A percentile compares a stretch with the other conserved stretches of the same genome.
These are phyloP conservation scores for Osmozyma mogii DNA, from an alignment of 805 yeast genomes.

Conservation along the genomic window DNA sequence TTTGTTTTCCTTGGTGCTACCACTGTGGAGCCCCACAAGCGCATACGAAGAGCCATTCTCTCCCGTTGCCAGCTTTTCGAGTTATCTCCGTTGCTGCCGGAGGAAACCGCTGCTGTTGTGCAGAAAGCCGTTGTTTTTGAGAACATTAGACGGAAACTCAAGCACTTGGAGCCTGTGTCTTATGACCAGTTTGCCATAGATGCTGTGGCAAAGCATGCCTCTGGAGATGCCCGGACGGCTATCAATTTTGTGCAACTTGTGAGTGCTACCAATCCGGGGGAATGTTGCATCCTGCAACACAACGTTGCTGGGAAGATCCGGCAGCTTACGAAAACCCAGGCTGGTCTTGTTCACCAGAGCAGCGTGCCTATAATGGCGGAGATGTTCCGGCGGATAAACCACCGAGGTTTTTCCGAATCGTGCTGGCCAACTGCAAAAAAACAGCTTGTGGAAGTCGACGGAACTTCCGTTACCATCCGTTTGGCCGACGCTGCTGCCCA, in stretches of 20 bases:
- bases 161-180: slow-evolving; percentile 7
- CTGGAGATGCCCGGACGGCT: slow-evolving; percentile 29
- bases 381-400: slow-evolving; percentile 10
- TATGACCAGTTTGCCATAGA: slow-evolving; percentile 11
- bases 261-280: no score
- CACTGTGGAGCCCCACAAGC: slow-evolving; percentile 63
- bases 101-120: slow-evolving; percentile 48
- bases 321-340: slow-evolving; percentile 7
- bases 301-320: no score
- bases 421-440: no score
- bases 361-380: slow-evolving; percentile 12
- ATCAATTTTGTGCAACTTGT: slow-evolving; percentile 26
- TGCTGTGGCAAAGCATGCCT: slow-evolving; percentile 11
- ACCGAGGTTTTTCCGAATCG: no score
- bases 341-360: slow-evolving; percentile 12
- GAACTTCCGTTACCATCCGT: no score
- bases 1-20: slow-evolving; percentile 91
- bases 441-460: no score
- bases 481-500: no score
- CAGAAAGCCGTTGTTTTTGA: slow-evolving; percentile 45
- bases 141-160: slow-evolving; percentile 18
- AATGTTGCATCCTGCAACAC: no score
- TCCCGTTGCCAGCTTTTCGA: slow-evolving; percentile 81
- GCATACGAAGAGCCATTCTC: slow-evolving; percentile 71
- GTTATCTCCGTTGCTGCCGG: slow-evolving; percentile 41